A percentile compares a stretch with the other conserved stretches of the same genome.
phyloP scores from a whole-genome alignment of 441 rosid genomes.

The Erysimum pusillum region DNA sequence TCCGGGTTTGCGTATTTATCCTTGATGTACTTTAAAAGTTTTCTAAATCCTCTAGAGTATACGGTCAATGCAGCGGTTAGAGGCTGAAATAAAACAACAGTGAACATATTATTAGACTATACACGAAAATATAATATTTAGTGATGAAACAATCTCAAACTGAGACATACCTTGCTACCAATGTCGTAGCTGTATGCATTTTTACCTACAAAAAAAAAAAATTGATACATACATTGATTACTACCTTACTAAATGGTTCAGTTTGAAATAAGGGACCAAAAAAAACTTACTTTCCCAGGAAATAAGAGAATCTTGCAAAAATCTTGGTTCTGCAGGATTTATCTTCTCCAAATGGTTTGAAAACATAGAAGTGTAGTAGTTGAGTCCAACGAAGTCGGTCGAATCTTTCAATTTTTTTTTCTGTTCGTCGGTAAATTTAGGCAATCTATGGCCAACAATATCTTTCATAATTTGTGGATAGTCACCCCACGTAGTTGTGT shows the following conservation, averaged over 20 bases:
- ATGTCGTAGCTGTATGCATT: neutral
- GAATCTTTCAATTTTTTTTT: no score
- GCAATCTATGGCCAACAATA: neutral
- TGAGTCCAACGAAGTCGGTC: constrained; percentile 48
- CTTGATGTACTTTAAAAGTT: constrained; percentile 41
- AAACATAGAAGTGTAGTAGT: constrained; percentile 53
- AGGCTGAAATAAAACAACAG: constrained; percentile 35
- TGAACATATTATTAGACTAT: neutral
- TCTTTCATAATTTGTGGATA: constrained; percentile 49
- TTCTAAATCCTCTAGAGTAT: constrained; percentile 48
- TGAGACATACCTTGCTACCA: constrained; percentile 30
- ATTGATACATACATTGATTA: neutral
- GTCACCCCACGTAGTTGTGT: constrained; percentile 48
- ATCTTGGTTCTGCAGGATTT: neutral
- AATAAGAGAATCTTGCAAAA: constrained; percentile 38
- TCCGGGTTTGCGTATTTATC: constrained; percentile 39
- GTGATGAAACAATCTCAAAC: neutral
- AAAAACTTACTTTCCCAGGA: constrained; percentile 30
- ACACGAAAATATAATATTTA: neutral
- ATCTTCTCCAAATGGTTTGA: constrained; percentile 24
- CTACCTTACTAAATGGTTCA: neutral
- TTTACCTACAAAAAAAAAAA: constrained; percentile 37
- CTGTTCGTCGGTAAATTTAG: no score
- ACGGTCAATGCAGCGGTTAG: constrained; percentile 38
- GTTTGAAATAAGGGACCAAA: no score